phyloP scores from a whole-genome alignment of 257 asterid species.

The Scutellaria barbata region DNA sequence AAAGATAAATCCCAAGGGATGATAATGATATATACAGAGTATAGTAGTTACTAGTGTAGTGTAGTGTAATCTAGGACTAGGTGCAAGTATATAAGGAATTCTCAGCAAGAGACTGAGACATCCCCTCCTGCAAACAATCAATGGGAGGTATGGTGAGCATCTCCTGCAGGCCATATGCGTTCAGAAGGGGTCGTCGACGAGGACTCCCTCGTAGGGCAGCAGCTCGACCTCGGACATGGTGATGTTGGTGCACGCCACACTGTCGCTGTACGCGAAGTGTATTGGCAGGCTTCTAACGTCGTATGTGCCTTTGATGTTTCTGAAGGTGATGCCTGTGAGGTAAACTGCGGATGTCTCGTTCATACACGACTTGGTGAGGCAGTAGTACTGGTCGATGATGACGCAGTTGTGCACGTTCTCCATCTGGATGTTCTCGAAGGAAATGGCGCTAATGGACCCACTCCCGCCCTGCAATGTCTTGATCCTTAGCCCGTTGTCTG shows the following conservation, averaged over 20 bases:
- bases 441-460: slow-evolving; percentile 75
- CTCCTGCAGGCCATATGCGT: slow-evolving; percentile 82
- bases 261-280: slow-evolving; percentile 94
- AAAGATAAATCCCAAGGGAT: slow-evolving; percentile 56
- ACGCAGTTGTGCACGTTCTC: slow-evolving; percentile 87
- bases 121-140: slow-evolving; percentile 80
- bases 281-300: slow-evolving; percentile 86
- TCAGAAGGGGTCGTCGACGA: slow-evolving; percentile 97
- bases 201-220: slow-evolving; percentile 71
- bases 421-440: slow-evolving; percentile 86
- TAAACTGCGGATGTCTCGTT: slow-evolving; percentile 85
- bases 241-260: slow-evolving; percentile 83
- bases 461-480: slow-evolving; percentile 99
- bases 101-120: slow-evolving; percentile 61
- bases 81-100: slow-evolving; percentile 51
- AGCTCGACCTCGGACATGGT: slow-evolving; percentile 96
- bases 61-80: no score
- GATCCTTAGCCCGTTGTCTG: slow-evolving; percentile 84
- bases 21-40: slow-evolving; percentile 37
- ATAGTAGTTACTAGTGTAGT: not conserved
- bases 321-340: slow-evolving; percentile 60
- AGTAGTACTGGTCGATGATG: slow-evolving; percentile 89
- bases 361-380: slow-evolving; percentile 73
- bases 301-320: slow-evolving; percentile 90
- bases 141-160: slow-evolving; percentile 91